A percentile compares a stretch with the other conserved stretches of the same genome.
phyloP scores from a whole-genome alignment of 140 eudicot genomes.

The Senecio squalidus region DNA sequence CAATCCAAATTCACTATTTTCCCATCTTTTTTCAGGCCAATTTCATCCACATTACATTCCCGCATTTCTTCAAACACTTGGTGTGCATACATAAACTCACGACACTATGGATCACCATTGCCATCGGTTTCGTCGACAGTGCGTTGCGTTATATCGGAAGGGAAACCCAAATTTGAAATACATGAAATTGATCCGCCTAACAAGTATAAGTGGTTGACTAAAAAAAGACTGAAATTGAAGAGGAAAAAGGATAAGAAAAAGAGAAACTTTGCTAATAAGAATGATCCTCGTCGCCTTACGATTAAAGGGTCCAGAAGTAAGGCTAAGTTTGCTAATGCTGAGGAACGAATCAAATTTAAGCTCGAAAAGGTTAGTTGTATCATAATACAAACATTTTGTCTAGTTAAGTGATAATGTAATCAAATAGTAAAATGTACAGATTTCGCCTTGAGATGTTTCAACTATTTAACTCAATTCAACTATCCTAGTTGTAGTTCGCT shows the following conservation, averaged over 20 bases:
- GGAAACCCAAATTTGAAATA: slow-evolving; percentile 69
- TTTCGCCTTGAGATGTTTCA: no score
- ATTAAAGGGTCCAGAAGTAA: slow-evolving; percentile 48
- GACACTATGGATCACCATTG: slow-evolving; percentile 16
- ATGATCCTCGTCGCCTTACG: slow-evolving; percentile 64
- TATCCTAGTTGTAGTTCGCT: no score
- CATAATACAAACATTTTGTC: not conserved
- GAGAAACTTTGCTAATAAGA: slow-evolving; percentile 59
- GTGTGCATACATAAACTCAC: slow-evolving; percentile 30
- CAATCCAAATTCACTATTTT: not conserved
- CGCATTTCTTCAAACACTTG: slow-evolving; percentile 23
- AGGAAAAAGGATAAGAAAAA: slow-evolving; percentile 60
- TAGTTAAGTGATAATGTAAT: not conserved
- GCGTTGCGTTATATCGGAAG: slow-evolving; percentile 64
- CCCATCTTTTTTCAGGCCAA: slow-evolving; percentile 13
- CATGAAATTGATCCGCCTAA: slow-evolving; percentile 67
- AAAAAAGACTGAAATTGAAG: slow-evolving; percentile 58
- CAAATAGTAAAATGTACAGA: no score
- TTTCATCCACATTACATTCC: slow-evolving; percentile 5
- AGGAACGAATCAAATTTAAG: slow-evolving; percentile 64
- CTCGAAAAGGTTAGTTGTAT: slow-evolving; percentile 46
- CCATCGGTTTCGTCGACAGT: slow-evolving; percentile 36
- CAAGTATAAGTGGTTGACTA: slow-evolving; percentile 65
- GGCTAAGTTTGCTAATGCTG: slow-evolving; percentile 58
- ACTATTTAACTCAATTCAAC: no score